Evolutionary conservation across 345 rosid genomes (phyloP).

Genomic region (Populus tremula): DNA sequence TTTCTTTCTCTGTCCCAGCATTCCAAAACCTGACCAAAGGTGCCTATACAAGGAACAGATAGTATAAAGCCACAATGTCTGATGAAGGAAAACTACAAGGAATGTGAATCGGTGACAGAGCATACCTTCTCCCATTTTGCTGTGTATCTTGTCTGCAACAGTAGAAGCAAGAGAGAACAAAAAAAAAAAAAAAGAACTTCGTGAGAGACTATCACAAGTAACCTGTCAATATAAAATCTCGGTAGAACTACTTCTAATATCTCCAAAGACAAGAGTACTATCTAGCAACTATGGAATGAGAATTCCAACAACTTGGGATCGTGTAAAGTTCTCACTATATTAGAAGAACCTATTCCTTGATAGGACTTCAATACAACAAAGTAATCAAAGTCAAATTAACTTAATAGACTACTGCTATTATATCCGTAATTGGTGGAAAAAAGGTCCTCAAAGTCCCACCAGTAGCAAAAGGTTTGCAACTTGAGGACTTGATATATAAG

Average conservation of each 20-base stretch:
- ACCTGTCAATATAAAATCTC: neutral
- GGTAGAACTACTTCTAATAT: neutral
- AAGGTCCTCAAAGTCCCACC: neutral
- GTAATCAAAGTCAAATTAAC: neutral
- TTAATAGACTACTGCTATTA: neutral
- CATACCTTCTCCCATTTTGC: slow-evolving; percentile 94
- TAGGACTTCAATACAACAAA: neutral
- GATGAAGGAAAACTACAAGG: slow-evolving; percentile 5
- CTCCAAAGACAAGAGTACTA: neutral
- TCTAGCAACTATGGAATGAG: neutral
- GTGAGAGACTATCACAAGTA: neutral
- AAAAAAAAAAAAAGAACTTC: neutral
- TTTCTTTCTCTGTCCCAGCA: slow-evolving; percentile 87
- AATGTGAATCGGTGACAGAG: neutral
- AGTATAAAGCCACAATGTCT: neutral
- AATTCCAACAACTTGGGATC: neutral
- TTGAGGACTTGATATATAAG: slow-evolving; percentile 2
- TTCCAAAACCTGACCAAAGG: slow-evolving; percentile 89
- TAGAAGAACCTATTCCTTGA: neutral
- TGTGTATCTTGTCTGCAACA: slow-evolving; percentile 67
- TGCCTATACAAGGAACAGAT: slow-evolving; percentile 38
- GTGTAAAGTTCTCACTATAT: neutral
- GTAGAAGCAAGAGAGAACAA: neutral
- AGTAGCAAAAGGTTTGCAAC: neutral
- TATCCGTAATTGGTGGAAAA: neutral